phyloP scores from a whole-genome alignment of 2,329 filamentous ascomycete species.

The Eurotiales sp. region DNA sequence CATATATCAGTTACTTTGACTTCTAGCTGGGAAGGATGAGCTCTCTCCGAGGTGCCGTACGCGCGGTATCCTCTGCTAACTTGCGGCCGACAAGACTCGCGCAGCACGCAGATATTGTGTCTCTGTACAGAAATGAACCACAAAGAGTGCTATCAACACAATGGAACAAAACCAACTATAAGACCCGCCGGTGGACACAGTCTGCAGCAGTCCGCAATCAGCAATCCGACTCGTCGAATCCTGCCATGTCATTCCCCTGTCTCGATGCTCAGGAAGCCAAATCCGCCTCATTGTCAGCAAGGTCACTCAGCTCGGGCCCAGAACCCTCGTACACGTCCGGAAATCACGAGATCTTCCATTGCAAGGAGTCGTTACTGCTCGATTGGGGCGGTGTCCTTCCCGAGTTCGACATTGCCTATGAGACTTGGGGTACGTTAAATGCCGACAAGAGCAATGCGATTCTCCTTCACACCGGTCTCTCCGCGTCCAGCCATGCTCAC shows the following conservation, averaged over 20 bases:
- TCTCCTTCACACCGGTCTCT: constrained; percentile 87
- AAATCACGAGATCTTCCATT: constrained; percentile 74
- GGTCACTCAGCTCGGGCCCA: constrained; percentile 69
- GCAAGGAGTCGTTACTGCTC: constrained; percentile 68
- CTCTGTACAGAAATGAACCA: background rate
- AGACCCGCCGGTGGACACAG: constrained; percentile 15
- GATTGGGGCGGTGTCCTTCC: constrained; percentile 95
- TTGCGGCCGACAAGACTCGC: constrained; percentile 11
- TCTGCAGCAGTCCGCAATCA: constrained; percentile 19
- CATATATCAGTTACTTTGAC: background rate
- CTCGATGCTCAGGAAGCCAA: constrained; percentile 78
- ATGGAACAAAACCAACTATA: constrained; percentile 16
- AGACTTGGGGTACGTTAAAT: constrained; percentile 85
- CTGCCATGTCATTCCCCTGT: constrained; percentile 84
- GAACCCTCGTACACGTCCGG: constrained; percentile 94
- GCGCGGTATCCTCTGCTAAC: constrained; percentile 15
- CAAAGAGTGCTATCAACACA: background rate
- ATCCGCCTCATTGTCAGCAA: constrained; percentile 67
- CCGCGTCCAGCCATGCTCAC: constrained; percentile 94
- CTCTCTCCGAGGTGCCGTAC: constrained; percentile 16
- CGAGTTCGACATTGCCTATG: constrained; percentile 86
- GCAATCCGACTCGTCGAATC: constrained; percentile 52
- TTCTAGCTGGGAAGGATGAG: constrained; percentile 17
- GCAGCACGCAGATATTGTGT: constrained; percentile 12
- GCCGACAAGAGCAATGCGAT: constrained; percentile 81